phyloP scores from a whole-genome alignment of 257 asterid genomes.

The Solanum chiquidenum region DNA sequence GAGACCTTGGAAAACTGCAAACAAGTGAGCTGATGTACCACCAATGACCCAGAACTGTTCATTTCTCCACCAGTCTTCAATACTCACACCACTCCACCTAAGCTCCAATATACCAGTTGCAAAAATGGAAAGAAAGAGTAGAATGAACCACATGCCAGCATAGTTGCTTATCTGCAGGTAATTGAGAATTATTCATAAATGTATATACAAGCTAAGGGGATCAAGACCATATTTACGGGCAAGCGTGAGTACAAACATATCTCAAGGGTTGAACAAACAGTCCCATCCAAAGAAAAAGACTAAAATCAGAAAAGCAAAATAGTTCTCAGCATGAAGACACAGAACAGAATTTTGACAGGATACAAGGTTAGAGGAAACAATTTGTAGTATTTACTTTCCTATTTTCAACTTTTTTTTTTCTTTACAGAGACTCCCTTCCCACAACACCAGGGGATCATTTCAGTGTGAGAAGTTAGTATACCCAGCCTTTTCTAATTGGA shows the following conservation, averaged over 20 bases:
- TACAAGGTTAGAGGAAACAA: not conserved
- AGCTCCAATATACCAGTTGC: slow-evolving; percentile 78
- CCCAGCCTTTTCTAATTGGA: not conserved
- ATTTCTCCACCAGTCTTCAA: slow-evolving; percentile 96
- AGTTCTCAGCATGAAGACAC: not conserved
- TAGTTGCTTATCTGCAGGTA: slow-evolving; percentile 72
- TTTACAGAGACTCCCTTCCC: not conserved
- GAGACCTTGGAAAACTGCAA: slow-evolving; percentile 94
- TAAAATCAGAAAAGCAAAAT: not conserved
- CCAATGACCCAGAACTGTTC: slow-evolving; percentile 98
- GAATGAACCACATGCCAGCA: slow-evolving; percentile 84
- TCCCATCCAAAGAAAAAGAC: not conserved
- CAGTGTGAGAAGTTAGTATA: not conserved
- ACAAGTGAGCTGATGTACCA: slow-evolving; percentile 90
- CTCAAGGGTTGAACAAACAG: not conserved
- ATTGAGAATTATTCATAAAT: not conserved
- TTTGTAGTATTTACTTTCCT: not conserved
- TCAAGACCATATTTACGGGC: not conserved
- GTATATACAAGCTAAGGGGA: not conserved
- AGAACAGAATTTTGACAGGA: not conserved
- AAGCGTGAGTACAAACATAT: not conserved
- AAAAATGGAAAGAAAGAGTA: slow-evolving; percentile 66
- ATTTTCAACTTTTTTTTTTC: not conserved
- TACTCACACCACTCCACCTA: slow-evolving; percentile 82
- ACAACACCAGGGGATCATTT: not conserved